These are phyloP conservation scores for Sisymbrium irio DNA, from an alignment of 345 rosid genomes.

Conservation along the genomic window DNA sequence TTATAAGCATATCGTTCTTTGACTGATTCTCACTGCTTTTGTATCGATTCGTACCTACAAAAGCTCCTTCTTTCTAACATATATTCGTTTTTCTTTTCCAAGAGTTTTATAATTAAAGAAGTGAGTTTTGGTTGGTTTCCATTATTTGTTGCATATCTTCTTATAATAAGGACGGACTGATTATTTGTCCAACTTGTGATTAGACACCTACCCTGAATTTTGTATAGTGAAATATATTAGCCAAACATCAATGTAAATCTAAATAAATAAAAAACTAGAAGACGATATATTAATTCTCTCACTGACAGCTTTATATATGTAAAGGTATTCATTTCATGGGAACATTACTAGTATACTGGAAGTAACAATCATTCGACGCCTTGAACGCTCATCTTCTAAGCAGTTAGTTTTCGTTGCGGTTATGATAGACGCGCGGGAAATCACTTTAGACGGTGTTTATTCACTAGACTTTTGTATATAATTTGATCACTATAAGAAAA, in stretches of 20 bases:
- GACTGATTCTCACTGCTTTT: constrained; percentile 32
- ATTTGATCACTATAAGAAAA: neutral
- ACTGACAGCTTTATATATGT: no score
- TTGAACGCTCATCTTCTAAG: neutral
- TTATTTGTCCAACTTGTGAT: neutral
- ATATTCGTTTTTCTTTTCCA: constrained; percentile 28
- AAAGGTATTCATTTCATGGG: neutral
- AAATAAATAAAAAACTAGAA: neutral
- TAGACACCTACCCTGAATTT: neutral
- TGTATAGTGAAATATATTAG: neutral
- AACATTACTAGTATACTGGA: neutral
- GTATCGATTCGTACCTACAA: constrained; percentile 27
- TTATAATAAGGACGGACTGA: neutral
- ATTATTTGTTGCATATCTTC: constrained; percentile 4
- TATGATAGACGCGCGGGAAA: neutral
- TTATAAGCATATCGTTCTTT: constrained; percentile 10
- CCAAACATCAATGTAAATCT: neutral
- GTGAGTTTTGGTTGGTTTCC: constrained; percentile 20
- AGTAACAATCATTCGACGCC: neutral
- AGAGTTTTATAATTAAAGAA: constrained; percentile 3
- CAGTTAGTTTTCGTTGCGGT: neutral
- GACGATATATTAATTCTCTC: no score
- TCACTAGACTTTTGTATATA: neutral
- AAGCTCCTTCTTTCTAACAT: constrained; percentile 27
- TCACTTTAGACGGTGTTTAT: neutral